Evolutionary conservation across 495 filamentous ascomycete genomes (phyloP).

Genomic region (Penicillium canariense): DNA sequence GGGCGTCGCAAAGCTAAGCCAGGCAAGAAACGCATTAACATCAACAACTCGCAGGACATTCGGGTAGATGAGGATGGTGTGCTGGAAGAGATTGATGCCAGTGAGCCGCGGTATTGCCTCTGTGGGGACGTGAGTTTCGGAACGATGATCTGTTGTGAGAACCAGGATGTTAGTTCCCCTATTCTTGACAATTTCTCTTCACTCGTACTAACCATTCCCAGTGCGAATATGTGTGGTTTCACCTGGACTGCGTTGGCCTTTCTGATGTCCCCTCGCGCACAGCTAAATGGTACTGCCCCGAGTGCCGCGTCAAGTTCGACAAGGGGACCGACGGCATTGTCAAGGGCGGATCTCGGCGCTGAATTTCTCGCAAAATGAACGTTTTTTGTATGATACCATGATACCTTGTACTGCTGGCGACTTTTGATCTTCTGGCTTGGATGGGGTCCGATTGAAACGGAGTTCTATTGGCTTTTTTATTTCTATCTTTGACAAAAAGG

Average conservation of each 20-base stretch:
- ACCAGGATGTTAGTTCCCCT: slow-evolving; percentile 68
- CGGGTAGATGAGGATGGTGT: slow-evolving; percentile 49
- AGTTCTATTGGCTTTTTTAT: too few relatives aligned
- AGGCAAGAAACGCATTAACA: slow-evolving; percentile 50
- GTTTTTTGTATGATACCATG: slow-evolving; percentile 34
- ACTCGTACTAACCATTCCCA: slow-evolving; percentile 33
- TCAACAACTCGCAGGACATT: slow-evolving; percentile 38
- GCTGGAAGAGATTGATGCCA: slow-evolving; percentile 74
- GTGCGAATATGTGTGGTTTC: slow-evolving; percentile 86
- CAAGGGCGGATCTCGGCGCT: slow-evolving; percentile 34
- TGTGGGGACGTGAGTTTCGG: slow-evolving; percentile 92
- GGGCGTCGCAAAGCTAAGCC: slow-evolving; percentile 79
- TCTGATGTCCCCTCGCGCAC: slow-evolving; percentile 69
- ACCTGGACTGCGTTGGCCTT: slow-evolving; percentile 83
- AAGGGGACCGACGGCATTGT: slow-evolving; percentile 48
- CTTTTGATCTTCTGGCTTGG: slow-evolving; percentile 1
- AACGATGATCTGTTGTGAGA: slow-evolving; percentile 94
- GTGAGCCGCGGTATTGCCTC: slow-evolving; percentile 86
- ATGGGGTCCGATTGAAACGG: background rate
- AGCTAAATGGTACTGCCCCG: slow-evolving; percentile 93
- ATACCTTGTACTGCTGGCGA: slow-evolving; percentile 6
- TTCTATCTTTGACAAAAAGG: background rate
- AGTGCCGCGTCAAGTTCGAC: slow-evolving; percentile 68
- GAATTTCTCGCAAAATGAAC: slow-evolving; percentile 8
- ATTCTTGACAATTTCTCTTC: slow-evolving; percentile 8